Conservation (phyloP, 2,329 filamentous ascomycete genomes). For the Sclerotinia sclerotiorum region DNA sequence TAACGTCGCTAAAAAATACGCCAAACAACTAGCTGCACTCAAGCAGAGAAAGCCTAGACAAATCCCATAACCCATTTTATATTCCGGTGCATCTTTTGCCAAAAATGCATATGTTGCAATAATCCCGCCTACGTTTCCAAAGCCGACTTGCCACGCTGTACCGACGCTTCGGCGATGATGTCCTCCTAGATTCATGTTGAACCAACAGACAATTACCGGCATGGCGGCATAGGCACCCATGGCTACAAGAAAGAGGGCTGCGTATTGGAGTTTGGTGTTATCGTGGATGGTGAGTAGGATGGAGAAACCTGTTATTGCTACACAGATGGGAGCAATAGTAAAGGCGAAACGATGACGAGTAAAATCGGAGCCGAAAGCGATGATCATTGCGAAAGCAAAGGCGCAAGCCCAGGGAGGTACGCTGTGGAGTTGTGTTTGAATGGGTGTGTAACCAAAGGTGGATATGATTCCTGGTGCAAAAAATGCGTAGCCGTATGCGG, state of each 20-base stretch:
- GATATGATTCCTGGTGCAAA: constrained; percentile 72
- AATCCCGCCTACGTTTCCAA: constrained; percentile 78
- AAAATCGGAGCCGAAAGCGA: constrained; percentile 72
- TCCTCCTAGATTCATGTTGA: constrained; percentile 74
- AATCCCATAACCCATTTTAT: constrained; percentile 73
- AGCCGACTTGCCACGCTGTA: constrained; percentile 74
- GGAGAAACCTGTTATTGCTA: constrained; percentile 72
- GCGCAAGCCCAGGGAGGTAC: constrained; percentile 66
- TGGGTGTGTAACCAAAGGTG: constrained; percentile 61
- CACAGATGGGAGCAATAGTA: constrained; percentile 63
- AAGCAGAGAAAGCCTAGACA: constrained; percentile 72
- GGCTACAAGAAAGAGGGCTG: constrained; percentile 76
- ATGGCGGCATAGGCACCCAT: constrained; percentile 83
- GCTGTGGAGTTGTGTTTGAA: constrained; percentile 51
- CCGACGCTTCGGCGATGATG: constrained; percentile 71
- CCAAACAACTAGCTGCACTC: constrained; percentile 58
- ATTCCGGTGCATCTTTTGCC: constrained; percentile 64
- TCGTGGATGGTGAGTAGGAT: constrained; percentile 73
- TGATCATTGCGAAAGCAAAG: constrained; percentile 74
- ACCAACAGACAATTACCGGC: constrained; percentile 84
- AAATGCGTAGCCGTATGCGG: constrained; percentile 76
- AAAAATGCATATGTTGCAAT: constrained; percentile 72
- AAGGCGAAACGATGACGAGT: constrained; percentile 73
- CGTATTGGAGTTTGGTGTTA: constrained; percentile 68
- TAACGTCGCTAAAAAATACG: constrained; percentile 60